These are phyloP conservation scores for Phialophora expanda DNA, from an alignment of 2,329 filamentous ascomycete species.

Conservation along the genomic window DNA sequence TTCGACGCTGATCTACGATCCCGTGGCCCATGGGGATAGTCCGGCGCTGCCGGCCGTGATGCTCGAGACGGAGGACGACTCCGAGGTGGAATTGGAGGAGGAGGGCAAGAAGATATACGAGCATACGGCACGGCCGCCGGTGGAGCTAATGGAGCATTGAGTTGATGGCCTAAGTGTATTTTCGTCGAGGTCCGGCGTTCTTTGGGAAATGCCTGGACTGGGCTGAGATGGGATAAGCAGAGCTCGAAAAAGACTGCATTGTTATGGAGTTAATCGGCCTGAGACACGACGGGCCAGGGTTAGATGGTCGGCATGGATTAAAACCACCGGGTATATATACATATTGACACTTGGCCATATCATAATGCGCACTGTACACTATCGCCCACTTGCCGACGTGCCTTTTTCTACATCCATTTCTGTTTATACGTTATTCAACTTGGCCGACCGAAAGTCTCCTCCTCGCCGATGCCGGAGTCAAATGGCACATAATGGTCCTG, in stretches of 20 bases:
- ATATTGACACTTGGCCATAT: not conserved
- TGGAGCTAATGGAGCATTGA: slow-evolving; percentile 59
- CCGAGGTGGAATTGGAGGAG: slow-evolving; percentile 56
- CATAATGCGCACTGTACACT: not conserved
- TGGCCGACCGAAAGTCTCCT: not conserved
- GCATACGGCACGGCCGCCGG: slow-evolving; percentile 61
- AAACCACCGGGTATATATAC: slow-evolving; percentile 3
- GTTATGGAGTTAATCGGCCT: not conserved
- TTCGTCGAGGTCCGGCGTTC: not conserved
- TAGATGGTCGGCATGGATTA: not conserved
- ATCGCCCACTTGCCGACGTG: not conserved
- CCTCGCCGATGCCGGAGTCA: not conserved
- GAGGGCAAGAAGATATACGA: slow-evolving; percentile 49
- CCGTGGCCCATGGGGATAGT: slow-evolving; percentile 65
- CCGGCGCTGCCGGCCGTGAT: slow-evolving; percentile 66
- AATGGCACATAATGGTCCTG: not conserved
- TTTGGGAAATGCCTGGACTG: not conserved
- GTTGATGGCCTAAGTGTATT: not conserved
- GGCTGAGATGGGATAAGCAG: not conserved
- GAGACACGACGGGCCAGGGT: not conserved
- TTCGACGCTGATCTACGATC: slow-evolving; percentile 67
- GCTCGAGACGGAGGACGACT: slow-evolving; percentile 62
- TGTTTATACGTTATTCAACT: not conserved
- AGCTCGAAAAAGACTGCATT: not conserved
- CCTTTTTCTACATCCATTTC: not conserved